These are phyloP conservation scores for Apiospora rasikravindrae DNA, from an alignment of 2,329 filamentous ascomycete genomes.

Conservation along the genomic window DNA sequence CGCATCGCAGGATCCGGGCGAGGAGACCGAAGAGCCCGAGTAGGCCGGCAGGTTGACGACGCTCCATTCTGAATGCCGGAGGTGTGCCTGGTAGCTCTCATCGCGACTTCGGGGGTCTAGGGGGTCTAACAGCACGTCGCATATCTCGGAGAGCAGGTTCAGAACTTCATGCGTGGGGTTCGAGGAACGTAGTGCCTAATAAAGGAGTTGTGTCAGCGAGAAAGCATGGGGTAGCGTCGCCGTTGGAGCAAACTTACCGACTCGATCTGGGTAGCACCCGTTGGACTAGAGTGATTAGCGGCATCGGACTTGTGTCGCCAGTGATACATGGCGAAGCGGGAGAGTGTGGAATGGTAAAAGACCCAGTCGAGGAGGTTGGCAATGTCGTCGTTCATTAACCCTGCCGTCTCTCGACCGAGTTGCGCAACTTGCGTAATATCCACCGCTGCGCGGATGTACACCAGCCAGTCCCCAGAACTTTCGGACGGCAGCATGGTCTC, in stretches of 20 bases:
- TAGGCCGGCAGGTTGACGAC: constrained; percentile 20
- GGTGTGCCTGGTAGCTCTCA: constrained; percentile 25
- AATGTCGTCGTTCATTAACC: constrained; percentile 21
- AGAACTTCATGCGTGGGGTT: constrained; percentile 28
- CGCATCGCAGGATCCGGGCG: background rate
- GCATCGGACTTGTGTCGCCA: constrained; percentile 28
- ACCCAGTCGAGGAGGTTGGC: constrained; percentile 35
- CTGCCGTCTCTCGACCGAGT: constrained; percentile 21
- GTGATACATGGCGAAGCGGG: constrained; percentile 35
- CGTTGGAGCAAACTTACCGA: too few species aligned
- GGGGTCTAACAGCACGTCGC: constrained; percentile 30
- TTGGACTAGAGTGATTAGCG: too few species aligned
- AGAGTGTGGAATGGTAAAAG: constrained; percentile 36
- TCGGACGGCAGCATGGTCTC: constrained; percentile 34
- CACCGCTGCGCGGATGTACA: constrained; percentile 34
- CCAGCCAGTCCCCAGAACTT: constrained; percentile 36
- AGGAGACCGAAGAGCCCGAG: too few species aligned
- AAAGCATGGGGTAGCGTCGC: too few species aligned
- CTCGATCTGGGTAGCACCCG: too few species aligned
- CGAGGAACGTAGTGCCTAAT: constrained; percentile 10
- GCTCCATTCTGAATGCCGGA: constrained; percentile 26
- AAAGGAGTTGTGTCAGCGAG: too few species aligned
- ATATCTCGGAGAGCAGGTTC: constrained; percentile 31
- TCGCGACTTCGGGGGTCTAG: constrained; percentile 27
- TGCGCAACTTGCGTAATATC: constrained; percentile 24